Evolutionary conservation across 345 rosid genomes (phyloP), one percentile per base, ranked within the genome.

Genomic region (Eucalyptus curtisii): DNA sequence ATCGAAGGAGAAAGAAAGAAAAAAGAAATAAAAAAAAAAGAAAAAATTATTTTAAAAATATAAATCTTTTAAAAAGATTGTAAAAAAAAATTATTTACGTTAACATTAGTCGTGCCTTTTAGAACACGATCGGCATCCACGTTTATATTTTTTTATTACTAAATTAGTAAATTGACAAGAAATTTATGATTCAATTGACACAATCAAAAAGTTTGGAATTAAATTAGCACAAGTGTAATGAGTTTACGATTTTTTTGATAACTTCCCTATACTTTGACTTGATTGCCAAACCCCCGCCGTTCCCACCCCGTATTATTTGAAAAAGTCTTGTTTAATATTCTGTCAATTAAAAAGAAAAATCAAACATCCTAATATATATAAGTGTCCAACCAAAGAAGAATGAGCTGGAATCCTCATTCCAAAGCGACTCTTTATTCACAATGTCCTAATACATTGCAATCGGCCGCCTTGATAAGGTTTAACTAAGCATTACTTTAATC

Each of bases 31-130:
- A 48, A 48, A 48, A 48, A 3, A 48, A 53, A 20, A 53, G 1
- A 19, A 53, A 53, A 20, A 53, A 1, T 8, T 55, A 24, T 24
- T 55, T 9, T 22, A 55, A 55, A 55, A 55, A 55, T 24, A 0
- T 55, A 55, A 55, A 52, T 52, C 3, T 24, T 55, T 25, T 24
- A 0, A 24, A 55, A 55, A 55, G 61, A 55, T 24, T 10, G 6
- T 55, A 55, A 24, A 24, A 55, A 55, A 24, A 24, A 55, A 55
- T 24, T 55, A 55, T 24, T 24, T 25, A 55, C 4, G 2, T 55
- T 25, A 22, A 55, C 61, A 55, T 24, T 0, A 1, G 3, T 8
- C 5, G 0, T 1, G 10, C 57, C 25, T 52, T 25, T 52, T 52
- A 20, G 24, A 20, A 52, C 57, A 52, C 5, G 1, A 20, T 52